Base-by-base conservation (phyloP, 179 eudicot genomes). In the Heliamphora pulchella region DNA sequence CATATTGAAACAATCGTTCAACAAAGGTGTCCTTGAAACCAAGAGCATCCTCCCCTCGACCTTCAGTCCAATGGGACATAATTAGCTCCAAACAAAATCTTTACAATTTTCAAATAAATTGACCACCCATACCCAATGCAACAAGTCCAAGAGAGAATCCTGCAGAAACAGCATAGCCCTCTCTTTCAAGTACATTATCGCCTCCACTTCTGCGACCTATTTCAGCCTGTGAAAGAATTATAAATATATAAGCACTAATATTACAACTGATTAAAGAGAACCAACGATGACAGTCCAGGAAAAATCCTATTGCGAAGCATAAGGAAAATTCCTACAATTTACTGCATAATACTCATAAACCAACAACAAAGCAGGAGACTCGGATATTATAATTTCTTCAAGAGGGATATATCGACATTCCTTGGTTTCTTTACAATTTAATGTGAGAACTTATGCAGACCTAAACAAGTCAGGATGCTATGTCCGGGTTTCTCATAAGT, bases 171-270 rank as follows among this genome's bases (percentile, higher is more conserved):
- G 99, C 93, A 89, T 96, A 96, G 67, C 98, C 98, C 81, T 96
- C 98, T 83, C 98, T 90, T 83, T 96, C 99, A 72, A 94, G 96
- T 70, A 96, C 99, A 89, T 94, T 96, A 86, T 96, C 98, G 44
- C 98, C 99, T 77, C 99, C 99, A 89, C 99, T 96, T 88, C 97
- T 90, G 64, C 98, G 95, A 10, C 99, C 97, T 76, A 92, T 92
- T 89, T 96, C 97, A 76, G 88, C 92, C 99, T 94, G 90, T 70
- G 20, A 80, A 51, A 68, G 17, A 69, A 20, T 59, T n/a, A 10
- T 47, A n/a, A 59, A 46, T 43, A 76, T 17, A 57, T 7, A 5
- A 53, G 47, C 39, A 69, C 50, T 65, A 77, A 31, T 64, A 31
- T 50, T 31, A 54, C 74, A 78, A 46, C 9, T 62, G 58, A 63